A percentile compares a stretch with the other conserved stretches of the same genome.
These are phyloP conservation scores for Eremomyces bilateralis DNA, from an alignment of 495 filamentous ascomycete genomes.

Conservation along the genomic window DNA sequence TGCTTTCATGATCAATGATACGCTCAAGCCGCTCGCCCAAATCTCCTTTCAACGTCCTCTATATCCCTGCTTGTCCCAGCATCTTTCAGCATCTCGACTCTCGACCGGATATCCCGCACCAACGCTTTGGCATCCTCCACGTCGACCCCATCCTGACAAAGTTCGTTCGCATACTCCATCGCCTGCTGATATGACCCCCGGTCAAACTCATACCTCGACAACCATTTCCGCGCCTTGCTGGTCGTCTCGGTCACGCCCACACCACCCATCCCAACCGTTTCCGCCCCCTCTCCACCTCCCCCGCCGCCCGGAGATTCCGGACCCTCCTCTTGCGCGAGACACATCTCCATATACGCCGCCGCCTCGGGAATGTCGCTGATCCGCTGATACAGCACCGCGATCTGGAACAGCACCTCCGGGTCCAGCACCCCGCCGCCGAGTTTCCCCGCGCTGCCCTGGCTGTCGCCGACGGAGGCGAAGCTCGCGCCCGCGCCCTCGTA, in stretches of 20 bases:
- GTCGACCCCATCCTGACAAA: constrained; percentile 91
- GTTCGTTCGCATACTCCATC: constrained; percentile 63
- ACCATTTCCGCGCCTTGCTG: constrained; percentile 82
- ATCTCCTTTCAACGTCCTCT: too few species aligned
- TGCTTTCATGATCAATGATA: too few species aligned
- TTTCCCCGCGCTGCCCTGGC: neutral
- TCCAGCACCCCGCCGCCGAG: constrained; percentile 36
- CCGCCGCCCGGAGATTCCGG: constrained; percentile 29
- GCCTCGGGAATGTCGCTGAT: constrained; percentile 56
- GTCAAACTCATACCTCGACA: constrained; percentile 60
- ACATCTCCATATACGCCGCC: constrained; percentile 83
- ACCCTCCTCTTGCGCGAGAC: constrained; percentile 69
- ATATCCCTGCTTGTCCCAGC: too few species aligned
- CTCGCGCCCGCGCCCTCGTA: constrained; percentile 28
- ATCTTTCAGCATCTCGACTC: too few species aligned
- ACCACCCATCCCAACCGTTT: constrained; percentile 5
- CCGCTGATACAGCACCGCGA: constrained; percentile 72
- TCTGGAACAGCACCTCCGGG: constrained; percentile 73
- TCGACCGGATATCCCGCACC: constrained; percentile 67
- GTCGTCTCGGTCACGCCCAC: constrained; percentile 63
- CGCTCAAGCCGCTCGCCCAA: too few species aligned
- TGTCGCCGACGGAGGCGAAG: constrained; percentile 10
- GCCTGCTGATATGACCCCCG: constrained; percentile 51
- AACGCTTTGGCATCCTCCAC: constrained; percentile 96
- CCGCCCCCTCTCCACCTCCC: constrained; percentile 18